Base-by-base conservation (phyloP, 78 protist genomes). In the slime mould (Dictyostelium discoideum) region DNA sequence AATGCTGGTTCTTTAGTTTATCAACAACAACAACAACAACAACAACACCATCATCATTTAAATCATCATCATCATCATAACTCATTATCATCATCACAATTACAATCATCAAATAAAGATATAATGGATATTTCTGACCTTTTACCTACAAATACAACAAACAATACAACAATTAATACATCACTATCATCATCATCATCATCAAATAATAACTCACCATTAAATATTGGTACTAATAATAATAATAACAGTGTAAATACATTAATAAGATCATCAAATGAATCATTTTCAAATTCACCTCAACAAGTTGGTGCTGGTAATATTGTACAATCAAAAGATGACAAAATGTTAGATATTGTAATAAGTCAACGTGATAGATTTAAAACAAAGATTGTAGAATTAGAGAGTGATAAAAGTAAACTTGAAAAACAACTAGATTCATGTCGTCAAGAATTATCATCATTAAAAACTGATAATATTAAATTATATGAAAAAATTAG, bases 401-500 rank as follows among this genome's bases (percentile, higher is more conserved):
- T 97, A 10, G 98, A 96, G 63, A 65, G 54, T 48, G 94, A 93
- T 22, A 94, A 87, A 3, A n/a, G 46, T 50, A 84, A 84, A n/a
- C 16, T 97, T 29, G 48, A 73, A 40, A 85, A 88, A 76, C 69
- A 74, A 65, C 42, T 90, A 26, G 85, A 65, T 69, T 50, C 65
- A 42, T 26, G 74, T 42, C 85, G 92, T 39, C 74, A 22, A 44
- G 98, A 98, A 46, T 48, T 84, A 4, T 60, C 65, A 10, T 86
- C 94, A 11, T 63, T 98, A 69, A 92, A 94, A n/a, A 46, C 90
- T 11, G 98, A 98, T 60, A 98, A 98, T 48, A 87, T 98, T 84
- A 93, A 96, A 79, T 48, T 98, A 5, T 98, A 96, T 83, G 98
- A 98, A 50, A 95, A 93, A 87, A 96, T 98, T 92, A 96, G 97